Conservation (phyloP, 129 eudicot genomes). For the Ambrosia trifida region DNA sequence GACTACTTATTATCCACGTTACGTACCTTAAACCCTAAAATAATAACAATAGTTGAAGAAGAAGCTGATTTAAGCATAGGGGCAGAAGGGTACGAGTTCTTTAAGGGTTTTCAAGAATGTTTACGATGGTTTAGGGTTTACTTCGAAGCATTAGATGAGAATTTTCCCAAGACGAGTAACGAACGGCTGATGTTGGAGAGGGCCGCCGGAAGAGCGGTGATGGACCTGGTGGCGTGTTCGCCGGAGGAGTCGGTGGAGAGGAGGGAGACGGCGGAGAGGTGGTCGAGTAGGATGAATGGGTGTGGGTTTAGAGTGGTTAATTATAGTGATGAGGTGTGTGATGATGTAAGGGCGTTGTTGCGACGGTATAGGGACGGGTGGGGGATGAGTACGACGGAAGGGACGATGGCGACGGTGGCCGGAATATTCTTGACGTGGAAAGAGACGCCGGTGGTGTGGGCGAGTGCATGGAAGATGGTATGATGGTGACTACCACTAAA, state of each 20-base stretch:
- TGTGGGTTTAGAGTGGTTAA: constrained; percentile 49
- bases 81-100: constrained; percentile 54
- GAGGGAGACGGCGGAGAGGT: constrained; percentile 69
- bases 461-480: constrained; percentile 90
- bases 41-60: constrained; percentile 75
- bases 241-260: constrained; percentile 60
- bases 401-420: constrained; percentile 43
- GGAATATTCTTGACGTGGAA: constrained; percentile 93
- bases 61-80: constrained; percentile 80
- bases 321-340: constrained; percentile 84
- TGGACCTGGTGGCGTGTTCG: constrained; percentile 77
- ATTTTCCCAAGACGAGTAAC: constrained; percentile 70
- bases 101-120: constrained; percentile 74
- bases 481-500: constrained; percentile 47
- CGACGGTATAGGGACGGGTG: constrained; percentile 97
- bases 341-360: constrained; percentile 84
- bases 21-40: constrained; percentile 57
- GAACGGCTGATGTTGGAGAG: constrained; percentile 79
- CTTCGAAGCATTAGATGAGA: constrained; percentile 71
- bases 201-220: constrained; percentile 73
- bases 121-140: constrained; percentile 88
- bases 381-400: constrained; percentile 59
- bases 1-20: constrained; percentile 54
- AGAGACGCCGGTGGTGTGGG: constrained; percentile 99
- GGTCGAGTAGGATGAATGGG: constrained; percentile 63